Conservation (phyloP, 495 filamentous ascomycete genomes). For the Diplogelasinospora grovesii region DNA sequence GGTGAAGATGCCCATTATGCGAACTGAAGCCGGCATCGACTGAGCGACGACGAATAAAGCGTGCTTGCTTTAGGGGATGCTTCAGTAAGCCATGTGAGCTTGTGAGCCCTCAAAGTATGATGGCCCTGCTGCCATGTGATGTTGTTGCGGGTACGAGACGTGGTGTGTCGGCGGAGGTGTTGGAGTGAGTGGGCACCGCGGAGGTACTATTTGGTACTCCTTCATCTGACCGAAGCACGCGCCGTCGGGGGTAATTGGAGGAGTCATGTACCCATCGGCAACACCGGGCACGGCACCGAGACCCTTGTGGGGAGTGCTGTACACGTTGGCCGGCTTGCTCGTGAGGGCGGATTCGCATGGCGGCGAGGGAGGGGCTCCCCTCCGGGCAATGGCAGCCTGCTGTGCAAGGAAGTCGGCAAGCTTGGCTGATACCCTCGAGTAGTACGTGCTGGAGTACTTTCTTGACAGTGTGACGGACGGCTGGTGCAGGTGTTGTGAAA, state of each 20-base stretch:
- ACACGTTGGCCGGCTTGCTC: conserved; percentile 51
- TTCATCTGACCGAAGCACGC: conserved; percentile 50
- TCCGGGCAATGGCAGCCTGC: conserved; percentile 66
- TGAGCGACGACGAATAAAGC: conserved; percentile 2
- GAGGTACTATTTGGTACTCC: conserved; percentile 39
- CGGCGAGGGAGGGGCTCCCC: conserved; percentile 58
- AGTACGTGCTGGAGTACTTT: conserved; percentile 79
- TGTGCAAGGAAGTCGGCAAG: conserved; percentile 81
- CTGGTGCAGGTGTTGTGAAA: conserved; percentile 79
- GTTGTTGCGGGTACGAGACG: conserved; percentile 16
- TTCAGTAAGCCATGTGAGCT: conserved; percentile 30
- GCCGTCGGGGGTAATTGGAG: conserved; percentile 91
- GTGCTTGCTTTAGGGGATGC: conserved; percentile 11
- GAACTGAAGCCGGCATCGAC: conserved; percentile 12
- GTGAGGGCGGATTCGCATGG: conserved; percentile 50
- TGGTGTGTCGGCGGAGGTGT: conserved; percentile 34
- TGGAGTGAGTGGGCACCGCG: conserved; percentile 48
- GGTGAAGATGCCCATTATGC: conserved; percentile 10
- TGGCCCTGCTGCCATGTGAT: conserved; percentile 19
- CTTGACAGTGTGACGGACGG: conserved; percentile 79
- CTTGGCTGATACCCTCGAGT: conserved; percentile 72
- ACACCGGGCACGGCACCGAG: conserved; percentile 53
- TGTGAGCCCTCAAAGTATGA: conserved; percentile 24
- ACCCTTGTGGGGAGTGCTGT: conserved; percentile 81
- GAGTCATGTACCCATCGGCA: conserved; percentile 81